phyloP scores from a whole-genome alignment of 441 rosid genomes.

The Arabidopsis lyrata region DNA sequence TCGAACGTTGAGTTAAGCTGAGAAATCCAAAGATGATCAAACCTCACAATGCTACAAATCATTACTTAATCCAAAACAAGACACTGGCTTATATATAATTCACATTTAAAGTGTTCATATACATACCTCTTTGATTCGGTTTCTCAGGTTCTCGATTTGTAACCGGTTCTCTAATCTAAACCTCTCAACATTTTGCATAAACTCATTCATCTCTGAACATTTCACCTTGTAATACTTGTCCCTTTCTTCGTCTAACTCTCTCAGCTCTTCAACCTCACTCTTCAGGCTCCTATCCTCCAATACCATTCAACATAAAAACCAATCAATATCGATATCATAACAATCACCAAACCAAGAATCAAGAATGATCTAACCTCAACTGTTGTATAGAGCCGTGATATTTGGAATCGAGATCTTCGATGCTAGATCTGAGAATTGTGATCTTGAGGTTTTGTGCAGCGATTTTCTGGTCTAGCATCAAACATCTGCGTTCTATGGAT shows the following conservation, averaged over 20 bases:
- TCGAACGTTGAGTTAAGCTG: conserved; percentile 37
- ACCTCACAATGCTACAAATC: not conserved
- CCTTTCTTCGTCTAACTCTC: conserved; percentile 57
- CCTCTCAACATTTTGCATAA: conserved; percentile 47
- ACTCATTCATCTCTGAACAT: conserved; percentile 58
- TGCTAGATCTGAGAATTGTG: conserved; percentile 56
- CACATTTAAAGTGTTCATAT: conserved; percentile 5
- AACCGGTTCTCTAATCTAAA: conserved; percentile 48
- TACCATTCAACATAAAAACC: not conserved
- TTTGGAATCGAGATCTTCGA: conserved; percentile 52
- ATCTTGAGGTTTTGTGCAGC: conserved; percentile 63
- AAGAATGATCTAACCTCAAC: conserved; percentile 48
- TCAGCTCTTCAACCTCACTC: conserved; percentile 65
- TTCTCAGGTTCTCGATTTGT: conserved; percentile 51
- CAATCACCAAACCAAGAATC: not conserved
- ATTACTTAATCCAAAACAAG: not conserved
- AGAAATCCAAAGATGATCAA: not conserved
- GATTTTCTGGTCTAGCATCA: conserved; percentile 59
- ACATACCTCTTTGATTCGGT: conserved; percentile 52
- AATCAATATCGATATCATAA: not conserved
- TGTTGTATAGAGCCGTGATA: conserved; percentile 43
- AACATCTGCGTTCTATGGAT: conserved; percentile 60
- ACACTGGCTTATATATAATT: not conserved
- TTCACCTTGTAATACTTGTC: conserved; percentile 55
- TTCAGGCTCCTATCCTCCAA: conserved; percentile 55